Conservation (phyloP, 2,329 filamentous ascomycete genomes). For the Drechslera avenae region DNA sequence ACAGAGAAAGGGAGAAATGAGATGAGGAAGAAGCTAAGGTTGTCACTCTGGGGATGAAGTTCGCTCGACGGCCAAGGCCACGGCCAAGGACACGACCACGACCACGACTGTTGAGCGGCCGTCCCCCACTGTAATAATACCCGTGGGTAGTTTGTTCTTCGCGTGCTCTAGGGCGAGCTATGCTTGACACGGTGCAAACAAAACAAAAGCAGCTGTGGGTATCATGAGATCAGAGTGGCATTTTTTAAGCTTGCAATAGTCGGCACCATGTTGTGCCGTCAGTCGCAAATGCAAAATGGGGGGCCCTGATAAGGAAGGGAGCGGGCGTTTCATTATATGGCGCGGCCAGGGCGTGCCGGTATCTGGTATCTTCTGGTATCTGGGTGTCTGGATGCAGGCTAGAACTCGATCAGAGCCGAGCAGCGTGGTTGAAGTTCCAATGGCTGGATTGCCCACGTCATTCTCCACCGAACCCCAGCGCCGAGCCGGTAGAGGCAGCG, state of each 20-base stretch:
- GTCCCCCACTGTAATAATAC: slow-evolving; percentile 6
- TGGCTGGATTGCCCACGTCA: slow-evolving; percentile 1
- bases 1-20: not conserved
- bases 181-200: not conserved
- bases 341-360: no score
- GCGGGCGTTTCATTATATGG: no score
- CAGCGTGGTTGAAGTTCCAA: slow-evolving; percentile 2
- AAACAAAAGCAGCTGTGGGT: not conserved
- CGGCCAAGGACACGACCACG: no score
- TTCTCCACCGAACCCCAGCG: slow-evolving; percentile 20
- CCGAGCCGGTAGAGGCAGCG: slow-evolving; percentile 5
- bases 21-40: not conserved
- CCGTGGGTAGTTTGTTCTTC: slow-evolving; percentile 7
- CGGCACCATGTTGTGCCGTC: no score
- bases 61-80: no score
- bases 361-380: no score
- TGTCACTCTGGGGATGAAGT: no score
- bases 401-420: not conserved
- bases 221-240: not conserved
- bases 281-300: no score
- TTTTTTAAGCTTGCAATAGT: not conserved
- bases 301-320: not conserved
- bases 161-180: slow-evolving; percentile 8
- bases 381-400: not conserved
- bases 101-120: not conserved